Conservation (phyloP, 176 grass and related monocot genomes). For the Ensete ventricosum region DNA sequence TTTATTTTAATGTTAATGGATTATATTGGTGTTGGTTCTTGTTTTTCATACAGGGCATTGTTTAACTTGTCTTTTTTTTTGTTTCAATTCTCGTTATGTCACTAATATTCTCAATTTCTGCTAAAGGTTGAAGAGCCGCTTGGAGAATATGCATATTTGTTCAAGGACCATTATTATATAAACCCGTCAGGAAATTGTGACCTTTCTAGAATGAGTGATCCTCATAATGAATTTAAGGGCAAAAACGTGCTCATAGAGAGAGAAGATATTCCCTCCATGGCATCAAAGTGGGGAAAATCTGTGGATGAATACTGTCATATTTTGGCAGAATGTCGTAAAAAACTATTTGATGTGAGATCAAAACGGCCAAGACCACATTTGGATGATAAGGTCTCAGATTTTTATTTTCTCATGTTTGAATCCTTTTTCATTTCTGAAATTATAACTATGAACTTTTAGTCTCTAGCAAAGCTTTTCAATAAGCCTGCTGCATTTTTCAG, state of each 20-base stretch:
- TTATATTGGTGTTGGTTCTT: background rate
- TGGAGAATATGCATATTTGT: conserved; percentile 60
- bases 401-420: conserved; percentile 13
- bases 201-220: conserved; percentile 79
- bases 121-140: conserved; percentile 67
- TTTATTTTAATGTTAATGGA: background rate
- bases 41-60: background rate
- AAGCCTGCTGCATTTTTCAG: conserved; percentile 25
- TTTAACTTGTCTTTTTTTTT: no score
- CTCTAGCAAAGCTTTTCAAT: conserved; percentile 4
- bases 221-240: conserved; percentile 73
- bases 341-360: conserved; percentile 50
- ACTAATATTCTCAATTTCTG: conserved; percentile 2
- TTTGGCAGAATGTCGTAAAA: conserved; percentile 50
- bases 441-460: background rate
- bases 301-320: conserved; percentile 68
- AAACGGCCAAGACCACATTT: conserved; percentile 81
- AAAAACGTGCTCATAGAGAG: conserved; percentile 89
- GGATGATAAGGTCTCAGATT: conserved; percentile 66
- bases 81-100: background rate
- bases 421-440: background rate
- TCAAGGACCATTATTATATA: conserved; percentile 94
- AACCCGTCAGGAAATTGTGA: conserved; percentile 94
- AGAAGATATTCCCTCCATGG: conserved; percentile 43
- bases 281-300: conserved; percentile 58